Base-by-base conservation (phyloP, 148 eudicot species). In the Linanthus parryae region DNA sequence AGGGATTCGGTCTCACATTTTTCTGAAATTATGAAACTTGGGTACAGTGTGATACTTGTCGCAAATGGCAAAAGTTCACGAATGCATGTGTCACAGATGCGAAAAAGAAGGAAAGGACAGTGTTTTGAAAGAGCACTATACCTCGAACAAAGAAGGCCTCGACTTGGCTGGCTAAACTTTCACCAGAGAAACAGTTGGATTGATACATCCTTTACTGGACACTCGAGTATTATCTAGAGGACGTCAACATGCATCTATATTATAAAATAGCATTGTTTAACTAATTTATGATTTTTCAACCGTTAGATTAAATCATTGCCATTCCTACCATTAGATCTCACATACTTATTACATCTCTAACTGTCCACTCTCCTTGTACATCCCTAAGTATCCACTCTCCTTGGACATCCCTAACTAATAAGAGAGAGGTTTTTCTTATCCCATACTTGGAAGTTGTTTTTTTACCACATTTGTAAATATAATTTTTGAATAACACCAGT, bases 41-140 rank as follows among this genome's bases (percentile, higher is more conserved):
- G 98, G 71, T 81, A 52, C 92, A 91, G 64, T 91, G 98, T 73
- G 95, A 91, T 74, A 70, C 82, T 66, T 91, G 98, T 68, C 68
- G 64, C 36, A 91, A 91, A 59, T 91, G 98, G 98, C 80, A 95
- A 58, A 86, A 66, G 70, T 62, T 87, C 53, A 45, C 57, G 19
- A 76, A 82, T 57, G 73, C 57, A 36, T 50, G 56, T 41, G 43
- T 49, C 36, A 67, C 81, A 52, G 73, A 69, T 63, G 45, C 77
- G 26, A 55, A 68, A 5, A 56, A 76, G 61, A 74, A 80, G 54
- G 87, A 91, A 62, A 91, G 84, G 28, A 66, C 51, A 64, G 77
- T 39, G 90, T 87, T 52, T 76, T 91, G 31, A 81, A 81, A 77
- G 87, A 91, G 59, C 80, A 87, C 59, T 53, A 69, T 65, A 36